A percentile compares a stretch with the other conserved stretches of the same genome.
phyloP scores from a whole-genome alignment of 2,329 filamentous ascomycete species.

The Dissoconium aciculare region DNA sequence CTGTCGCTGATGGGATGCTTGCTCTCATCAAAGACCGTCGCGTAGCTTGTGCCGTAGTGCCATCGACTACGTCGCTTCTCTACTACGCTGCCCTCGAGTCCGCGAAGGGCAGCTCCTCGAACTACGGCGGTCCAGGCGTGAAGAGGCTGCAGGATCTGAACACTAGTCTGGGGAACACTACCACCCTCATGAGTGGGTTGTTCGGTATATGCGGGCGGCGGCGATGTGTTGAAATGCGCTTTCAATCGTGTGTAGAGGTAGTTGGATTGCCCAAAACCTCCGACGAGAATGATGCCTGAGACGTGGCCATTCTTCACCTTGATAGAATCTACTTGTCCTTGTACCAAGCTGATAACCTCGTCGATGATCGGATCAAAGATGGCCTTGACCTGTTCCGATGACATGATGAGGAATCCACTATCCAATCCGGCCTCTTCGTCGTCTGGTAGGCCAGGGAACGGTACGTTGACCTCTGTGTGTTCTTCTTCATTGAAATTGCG shows the following conservation, averaged over 20 bases:
- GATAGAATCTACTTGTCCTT: slow-evolving; percentile 32
- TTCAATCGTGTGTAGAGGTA: slow-evolving; percentile 60
- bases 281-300: slow-evolving; percentile 62
- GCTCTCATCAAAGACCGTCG: slow-evolving; percentile 57
- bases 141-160: slow-evolving; percentile 67
- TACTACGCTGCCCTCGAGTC: slow-evolving; percentile 65
- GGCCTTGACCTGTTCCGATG: slow-evolving; percentile 50
- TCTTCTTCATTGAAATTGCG: slow-evolving; percentile 66
- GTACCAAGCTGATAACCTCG: slow-evolving; percentile 40
- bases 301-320: slow-evolving; percentile 27
- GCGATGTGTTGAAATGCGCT: slow-evolving; percentile 43
- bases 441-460: slow-evolving; percentile 61
- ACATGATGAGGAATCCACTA: slow-evolving; percentile 62
- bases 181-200: slow-evolving; percentile 48
- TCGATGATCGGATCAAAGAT: slow-evolving; percentile 57
- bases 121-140: slow-evolving; percentile 75
- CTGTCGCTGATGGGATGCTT: slow-evolving; percentile 58
- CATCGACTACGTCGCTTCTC: slow-evolving; percentile 58
- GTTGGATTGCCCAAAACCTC: slow-evolving; percentile 60
- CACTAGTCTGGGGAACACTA: slow-evolving; percentile 36
- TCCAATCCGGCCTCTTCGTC: slow-evolving; percentile 62
- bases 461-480: slow-evolving; percentile 52
- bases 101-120: slow-evolving; percentile 58
- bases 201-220: slow-evolving; percentile 49
- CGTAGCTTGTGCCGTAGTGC: slow-evolving; percentile 69